phyloP scores from a whole-genome alignment of 1,139 yeast species.

The Yamadazyma jaroonii region DNA sequence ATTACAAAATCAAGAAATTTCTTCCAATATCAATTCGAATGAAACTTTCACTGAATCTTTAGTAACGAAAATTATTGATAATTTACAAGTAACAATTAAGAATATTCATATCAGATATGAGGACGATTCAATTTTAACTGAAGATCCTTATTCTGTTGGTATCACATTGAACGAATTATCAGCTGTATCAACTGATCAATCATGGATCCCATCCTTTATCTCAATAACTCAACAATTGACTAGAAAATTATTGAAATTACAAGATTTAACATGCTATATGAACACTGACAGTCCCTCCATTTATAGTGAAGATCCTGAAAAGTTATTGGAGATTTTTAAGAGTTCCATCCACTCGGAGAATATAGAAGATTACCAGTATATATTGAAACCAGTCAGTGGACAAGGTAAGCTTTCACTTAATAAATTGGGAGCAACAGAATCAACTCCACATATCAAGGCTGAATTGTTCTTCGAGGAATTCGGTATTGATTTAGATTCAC shows the following conservation, averaged over 20 bases:
- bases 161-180: slow-evolving; percentile 80
- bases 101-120: slow-evolving; percentile 92
- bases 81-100: slow-evolving; percentile 87
- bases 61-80: slow-evolving; percentile 87
- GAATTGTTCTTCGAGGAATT: slow-evolving; percentile 84
- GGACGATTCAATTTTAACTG: slow-evolving; percentile 66
- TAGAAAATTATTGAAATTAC: slow-evolving; percentile 73
- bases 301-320: slow-evolving; percentile 41
- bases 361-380: slow-evolving; percentile 49
- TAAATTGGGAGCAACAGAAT: slow-evolving; percentile 70
- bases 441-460: slow-evolving; percentile 69
- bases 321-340: slow-evolving; percentile 42
- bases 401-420: slow-evolving; percentile 78
- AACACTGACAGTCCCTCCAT: slow-evolving; percentile 64
- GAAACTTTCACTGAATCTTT: slow-evolving; percentile 86
- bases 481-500: slow-evolving; percentile 77
- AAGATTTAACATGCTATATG: slow-evolving; percentile 80
- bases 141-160: slow-evolving; percentile 79
- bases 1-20: slow-evolving; percentile 34
- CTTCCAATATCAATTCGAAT: slow-evolving; percentile 49
- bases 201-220: slow-evolving; percentile 86
- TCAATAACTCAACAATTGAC: slow-evolving; percentile 67
- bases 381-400: slow-evolving; percentile 88
- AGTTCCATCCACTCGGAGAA: slow-evolving; percentile 21
- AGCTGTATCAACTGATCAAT: slow-evolving; percentile 83